These are phyloP conservation scores for Aciculosporium take DNA, from an alignment of 2,329 filamentous ascomycete species.

Conservation along the genomic window DNA sequence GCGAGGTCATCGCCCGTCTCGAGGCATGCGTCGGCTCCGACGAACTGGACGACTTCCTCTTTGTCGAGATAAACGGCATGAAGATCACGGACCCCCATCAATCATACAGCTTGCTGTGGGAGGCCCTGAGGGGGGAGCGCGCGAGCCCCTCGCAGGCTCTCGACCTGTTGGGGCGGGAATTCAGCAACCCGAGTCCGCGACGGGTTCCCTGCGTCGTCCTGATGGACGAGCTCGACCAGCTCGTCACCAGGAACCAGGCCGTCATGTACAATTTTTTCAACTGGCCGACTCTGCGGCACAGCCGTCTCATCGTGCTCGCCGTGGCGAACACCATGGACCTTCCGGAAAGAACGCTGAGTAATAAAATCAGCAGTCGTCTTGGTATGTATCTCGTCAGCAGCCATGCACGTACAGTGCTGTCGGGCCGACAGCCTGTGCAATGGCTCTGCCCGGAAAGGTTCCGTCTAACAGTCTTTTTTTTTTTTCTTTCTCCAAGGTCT, in stretches of 20 bases:
- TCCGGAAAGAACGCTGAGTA: slow-evolving; percentile 87
- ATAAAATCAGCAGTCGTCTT: slow-evolving; percentile 91
- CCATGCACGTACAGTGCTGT: too few species aligned
- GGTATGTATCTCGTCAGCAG: slow-evolving; percentile 29
- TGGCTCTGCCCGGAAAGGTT: too few species aligned
- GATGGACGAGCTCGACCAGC: slow-evolving; percentile 96
- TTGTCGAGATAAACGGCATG: slow-evolving; percentile 99
- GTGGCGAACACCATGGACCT: slow-evolving; percentile 99
- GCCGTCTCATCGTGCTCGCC: slow-evolving; percentile 84
- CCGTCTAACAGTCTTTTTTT: neutral
- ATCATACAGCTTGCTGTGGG: slow-evolving; percentile 89
- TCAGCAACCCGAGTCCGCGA: slow-evolving; percentile 78
- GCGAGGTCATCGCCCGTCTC: slow-evolving; percentile 80
- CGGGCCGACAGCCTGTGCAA: too few species aligned
- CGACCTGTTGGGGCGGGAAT: slow-evolving; percentile 81
- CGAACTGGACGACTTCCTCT: slow-evolving; percentile 95
- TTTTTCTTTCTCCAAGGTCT: slow-evolving; percentile 33
- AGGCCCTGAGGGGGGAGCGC: slow-evolving; percentile 83
- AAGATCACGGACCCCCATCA: slow-evolving; percentile 98
- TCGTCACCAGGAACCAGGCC: slow-evolving; percentile 96
- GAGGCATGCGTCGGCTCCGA: slow-evolving; percentile 79
- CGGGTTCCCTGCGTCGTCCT: slow-evolving; percentile 90
- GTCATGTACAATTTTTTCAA: slow-evolving; percentile 99
- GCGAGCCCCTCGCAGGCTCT: slow-evolving; percentile 86
- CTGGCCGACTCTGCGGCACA: slow-evolving; percentile 86